These are phyloP conservation scores for Gossypium mustelinum DNA, from an alignment of 345 rosid species.

Conservation along the genomic window DNA sequence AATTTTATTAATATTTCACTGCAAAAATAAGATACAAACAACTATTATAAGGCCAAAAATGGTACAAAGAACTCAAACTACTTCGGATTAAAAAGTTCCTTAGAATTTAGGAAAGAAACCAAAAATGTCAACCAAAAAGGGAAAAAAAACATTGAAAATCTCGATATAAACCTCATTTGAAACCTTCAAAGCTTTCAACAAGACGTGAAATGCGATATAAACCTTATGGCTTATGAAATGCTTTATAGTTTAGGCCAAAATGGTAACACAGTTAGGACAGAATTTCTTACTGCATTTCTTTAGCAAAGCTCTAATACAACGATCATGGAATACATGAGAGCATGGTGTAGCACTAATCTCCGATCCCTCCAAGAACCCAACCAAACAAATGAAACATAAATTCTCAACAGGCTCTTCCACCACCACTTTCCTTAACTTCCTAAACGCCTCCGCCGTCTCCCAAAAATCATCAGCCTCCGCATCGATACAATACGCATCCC, in stretches of 20 bases:
- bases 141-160: too few relatives aligned
- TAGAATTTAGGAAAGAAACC: too few relatives aligned
- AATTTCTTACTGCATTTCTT: slow-evolving; percentile 6
- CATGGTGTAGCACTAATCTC: background rate
- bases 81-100: too few relatives aligned
- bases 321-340: slow-evolving; percentile 11
- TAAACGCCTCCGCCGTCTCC: slow-evolving; percentile 12
- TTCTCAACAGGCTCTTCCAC: background rate
- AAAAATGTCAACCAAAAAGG: too few relatives aligned
- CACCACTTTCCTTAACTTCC: slow-evolving; percentile 7
- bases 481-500: background rate
- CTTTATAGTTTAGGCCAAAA: background rate
- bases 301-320: slow-evolving; percentile 12
- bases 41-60: too few relatives aligned
- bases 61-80: too few relatives aligned
- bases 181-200: too few relatives aligned
- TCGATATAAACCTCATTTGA: too few relatives aligned
- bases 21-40: too few relatives aligned
- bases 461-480: background rate
- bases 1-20: too few relatives aligned
- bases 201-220: too few relatives aligned
- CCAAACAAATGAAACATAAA: slow-evolving; percentile 7
- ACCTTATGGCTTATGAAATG: too few relatives aligned
- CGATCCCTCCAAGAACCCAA: background rate
- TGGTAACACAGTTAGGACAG: slow-evolving; percentile 12